Evolutionary conservation across 2,329 filamentous ascomycete species (phyloP).

Genomic region (Paramyrothecium sp.): DNA sequence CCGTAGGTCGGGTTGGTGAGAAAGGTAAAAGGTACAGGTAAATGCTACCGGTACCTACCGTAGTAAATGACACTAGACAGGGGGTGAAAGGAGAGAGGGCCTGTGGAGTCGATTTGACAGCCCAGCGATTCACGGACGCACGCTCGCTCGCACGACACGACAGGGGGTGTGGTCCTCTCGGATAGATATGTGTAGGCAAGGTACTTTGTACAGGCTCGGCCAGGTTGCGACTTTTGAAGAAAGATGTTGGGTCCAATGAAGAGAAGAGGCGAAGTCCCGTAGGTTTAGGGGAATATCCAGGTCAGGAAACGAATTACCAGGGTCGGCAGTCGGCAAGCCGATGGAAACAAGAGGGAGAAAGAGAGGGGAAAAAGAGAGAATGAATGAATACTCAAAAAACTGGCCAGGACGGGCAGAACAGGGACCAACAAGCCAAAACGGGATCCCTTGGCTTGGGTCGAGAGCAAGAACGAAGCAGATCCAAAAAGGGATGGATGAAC

Average conservation of each 20-base stretch:
- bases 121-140: not conserved
- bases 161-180: not conserved
- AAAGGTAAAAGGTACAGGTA: not conserved
- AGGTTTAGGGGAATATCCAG: too few species aligned
- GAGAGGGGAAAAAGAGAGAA: constrained; percentile 10
- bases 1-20: not conserved
- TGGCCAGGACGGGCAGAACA: too few species aligned
- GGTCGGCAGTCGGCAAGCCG: not conserved
- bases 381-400: constrained; percentile 3
- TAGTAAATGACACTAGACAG: not conserved
- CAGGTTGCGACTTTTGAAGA: too few species aligned
- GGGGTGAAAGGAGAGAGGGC: not conserved
- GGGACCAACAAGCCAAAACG: not conserved
- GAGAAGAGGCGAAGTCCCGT: too few species aligned
- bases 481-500: not conserved
- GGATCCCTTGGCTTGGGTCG: not conserved
- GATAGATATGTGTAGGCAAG: too few species aligned
- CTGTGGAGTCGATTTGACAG: not conserved
- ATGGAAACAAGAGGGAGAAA: constrained; percentile 4
- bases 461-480: not conserved
- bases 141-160: not conserved
- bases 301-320: not conserved
- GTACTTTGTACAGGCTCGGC: too few species aligned
- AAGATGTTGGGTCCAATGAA: too few species aligned
- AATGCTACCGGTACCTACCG: too few species aligned